These are phyloP conservation scores for Fomitopsis serialis DNA, from an alignment of 768 basidiomycete genomes.

Conservation along the genomic window DNA sequence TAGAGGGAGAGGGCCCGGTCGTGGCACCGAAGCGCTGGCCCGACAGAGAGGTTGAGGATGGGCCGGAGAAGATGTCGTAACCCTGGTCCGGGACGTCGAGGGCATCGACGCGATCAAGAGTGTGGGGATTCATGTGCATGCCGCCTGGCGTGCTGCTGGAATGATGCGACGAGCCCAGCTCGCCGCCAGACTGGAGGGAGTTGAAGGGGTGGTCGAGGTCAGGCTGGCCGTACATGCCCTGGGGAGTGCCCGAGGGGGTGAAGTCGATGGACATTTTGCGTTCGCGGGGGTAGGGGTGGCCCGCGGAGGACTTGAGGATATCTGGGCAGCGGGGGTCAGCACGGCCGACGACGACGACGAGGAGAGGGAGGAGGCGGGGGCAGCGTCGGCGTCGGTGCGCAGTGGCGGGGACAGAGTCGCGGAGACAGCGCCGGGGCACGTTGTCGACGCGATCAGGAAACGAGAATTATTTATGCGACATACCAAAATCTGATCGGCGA, in stretches of 20 bases:
- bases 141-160: conserved; percentile 26
- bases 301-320: conserved; percentile 37
- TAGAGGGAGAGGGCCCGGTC: conserved; percentile 67
- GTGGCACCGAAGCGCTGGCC: conserved; percentile 66
- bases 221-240: conserved; percentile 43
- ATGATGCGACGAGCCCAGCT: conserved; percentile 26
- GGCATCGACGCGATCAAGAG: conserved; percentile 47
- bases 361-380: conserved; percentile 9
- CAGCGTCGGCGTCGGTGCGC: conserved; percentile 3
- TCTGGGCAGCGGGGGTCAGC: conserved; percentile 20
- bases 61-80: conserved; percentile 62
- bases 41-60: conserved; percentile 36
- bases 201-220: conserved; percentile 56
- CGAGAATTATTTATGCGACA: conserved; percentile 13
- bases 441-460: conserved; percentile 21
- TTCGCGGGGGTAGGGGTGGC: conserved; percentile 25
- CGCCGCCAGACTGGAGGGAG: conserved; percentile 39
- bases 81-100: conserved; percentile 54
- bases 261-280: conserved; percentile 56
- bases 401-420: conserved; percentile 6
- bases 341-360: background rate
- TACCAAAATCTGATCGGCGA: conserved; percentile 52
- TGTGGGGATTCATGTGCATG: conserved; percentile 31
- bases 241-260: conserved; percentile 31
- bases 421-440: conserved; percentile 8